phyloP scores from a whole-genome alignment of 2,329 filamentous ascomycete genomes.

The Colletotrichum sansevieriae region DNA sequence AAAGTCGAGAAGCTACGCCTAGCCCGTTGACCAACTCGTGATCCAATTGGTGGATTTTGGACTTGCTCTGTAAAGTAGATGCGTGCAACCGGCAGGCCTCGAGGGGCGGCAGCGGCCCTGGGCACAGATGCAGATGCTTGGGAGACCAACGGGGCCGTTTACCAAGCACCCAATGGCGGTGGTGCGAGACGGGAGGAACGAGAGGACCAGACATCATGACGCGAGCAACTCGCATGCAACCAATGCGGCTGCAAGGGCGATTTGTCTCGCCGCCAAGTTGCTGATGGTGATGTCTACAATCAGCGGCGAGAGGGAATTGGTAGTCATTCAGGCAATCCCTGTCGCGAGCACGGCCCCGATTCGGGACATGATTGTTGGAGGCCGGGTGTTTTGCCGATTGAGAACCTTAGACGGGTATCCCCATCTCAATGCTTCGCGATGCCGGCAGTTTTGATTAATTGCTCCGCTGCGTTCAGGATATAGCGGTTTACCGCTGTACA shows the following conservation, averaged over 20 bases:
- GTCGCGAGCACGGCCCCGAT: constrained; percentile 21
- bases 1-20: constrained; percentile 5
- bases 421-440: constrained; percentile 21
- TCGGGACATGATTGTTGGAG: constrained; percentile 14
- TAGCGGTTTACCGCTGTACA: background rate
- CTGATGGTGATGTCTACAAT: constrained; percentile 24
- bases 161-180: constrained; percentile 27
- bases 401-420: constrained; percentile 18
- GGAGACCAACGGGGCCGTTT: background rate
- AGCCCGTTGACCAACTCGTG: constrained; percentile 13
- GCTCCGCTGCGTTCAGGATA: background rate
- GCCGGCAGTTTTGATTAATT: constrained; percentile 29
- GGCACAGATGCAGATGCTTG: constrained; percentile 33
- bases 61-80: background rate
- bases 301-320: constrained; percentile 18
- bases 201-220: constrained; percentile 20
- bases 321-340: constrained; percentile 17
- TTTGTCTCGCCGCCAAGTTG: constrained; percentile 21
- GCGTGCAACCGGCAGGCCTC: background rate
- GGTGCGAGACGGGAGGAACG: constrained; percentile 25
- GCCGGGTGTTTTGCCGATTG: constrained; percentile 21
- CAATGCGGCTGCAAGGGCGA: constrained; percentile 25
- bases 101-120: constrained; percentile 30
- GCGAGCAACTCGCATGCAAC: constrained; percentile 21
- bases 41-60: constrained; percentile 36